Evolutionary conservation across 768 basidiomycete genomes (phyloP), one percentile per base, ranked within the genome.

Genomic region (Lactifluus volemus): DNA sequence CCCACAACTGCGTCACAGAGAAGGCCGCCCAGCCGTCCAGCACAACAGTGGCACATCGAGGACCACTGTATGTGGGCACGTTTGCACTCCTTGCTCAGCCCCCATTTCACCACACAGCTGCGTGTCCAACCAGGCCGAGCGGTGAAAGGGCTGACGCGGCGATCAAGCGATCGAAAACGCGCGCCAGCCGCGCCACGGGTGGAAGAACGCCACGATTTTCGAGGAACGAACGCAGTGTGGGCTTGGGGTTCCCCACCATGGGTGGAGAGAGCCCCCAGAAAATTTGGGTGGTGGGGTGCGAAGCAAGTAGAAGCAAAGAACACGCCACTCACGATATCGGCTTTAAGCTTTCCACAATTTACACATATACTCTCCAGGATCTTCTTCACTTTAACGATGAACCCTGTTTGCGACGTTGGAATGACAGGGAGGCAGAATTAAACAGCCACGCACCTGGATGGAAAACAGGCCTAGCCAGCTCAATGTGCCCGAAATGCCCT

Each of bases 331-430:
- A 97, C 94, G 81, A 86, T 86, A 77, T 98, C 92, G 65, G 90
- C 92, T 81, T 97, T 98, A 67, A 98, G 81, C 76, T 90, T 95
- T 72, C 97, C 97, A 74, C 97, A 99, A 72, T 96, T 95, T 67
- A 96, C 91, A 80, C 97, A 99, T 67, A 99, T 92, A 76, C 88
- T 89, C 80, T 99, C 97, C 78, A 98, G 76, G 71, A 99, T 97
- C 81, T 99, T 98, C 81, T 99, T 99, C 74, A 98, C 94, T 84
- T 98, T 98, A 74, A 91, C 81, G 69, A 98, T 86, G 77, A 99
- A 99, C 55, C 97, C 94, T 88, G 69, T 14, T 21, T 15, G 15
- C 17, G 14, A 38, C 36, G 34, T 59, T 21, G 21, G 49, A 4
- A 59, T 12, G 44, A n/a, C 19, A 32, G 19, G 21, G 30, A 17